Evolutionary conservation across 2,329 filamentous ascomycete species (phyloP).

Genomic region (Coccinonectria pachysandricola): DNA sequence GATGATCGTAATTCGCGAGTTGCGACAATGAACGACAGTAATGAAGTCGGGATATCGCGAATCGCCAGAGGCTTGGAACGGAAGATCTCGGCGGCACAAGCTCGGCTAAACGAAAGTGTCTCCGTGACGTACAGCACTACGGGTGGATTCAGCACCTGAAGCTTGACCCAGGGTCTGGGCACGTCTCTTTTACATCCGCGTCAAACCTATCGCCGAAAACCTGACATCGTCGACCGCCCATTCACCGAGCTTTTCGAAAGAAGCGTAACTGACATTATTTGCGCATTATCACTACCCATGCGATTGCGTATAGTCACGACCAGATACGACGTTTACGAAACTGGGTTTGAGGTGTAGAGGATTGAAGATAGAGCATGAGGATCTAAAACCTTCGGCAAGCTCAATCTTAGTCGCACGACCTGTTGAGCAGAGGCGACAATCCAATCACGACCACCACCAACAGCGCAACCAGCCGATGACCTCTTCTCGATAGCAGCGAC

Average conservation of each 20-base stretch:
- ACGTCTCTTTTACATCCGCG: constrained; percentile 13
- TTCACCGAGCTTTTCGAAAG: no score
- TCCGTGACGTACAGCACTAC: constrained; percentile 11
- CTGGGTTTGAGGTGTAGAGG: constrained; percentile 3
- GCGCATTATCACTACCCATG: no score
- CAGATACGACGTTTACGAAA: constrained; percentile 1
- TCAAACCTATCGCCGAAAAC: constrained; percentile 17
- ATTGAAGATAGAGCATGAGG: constrained; percentile 20
- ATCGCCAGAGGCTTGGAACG: constrained; percentile 7
- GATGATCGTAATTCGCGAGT: no score
- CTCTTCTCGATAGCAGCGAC: constrained; percentile 1
- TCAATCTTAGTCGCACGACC: constrained; percentile 23
- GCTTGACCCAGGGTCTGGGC: constrained; percentile 14
- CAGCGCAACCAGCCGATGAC: constrained; percentile 7
- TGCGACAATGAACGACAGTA: no score
- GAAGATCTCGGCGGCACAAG: constrained; percentile 17
- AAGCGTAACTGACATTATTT: no score
- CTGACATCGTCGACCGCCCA: constrained; percentile 6
- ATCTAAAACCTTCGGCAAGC: constrained; percentile 15
- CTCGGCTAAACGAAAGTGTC: constrained; percentile 11
- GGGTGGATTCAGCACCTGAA: constrained; percentile 9
- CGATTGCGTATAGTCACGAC: constrained; percentile 3
- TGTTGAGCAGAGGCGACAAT: constrained; percentile 13
- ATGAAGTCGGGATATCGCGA: no score
- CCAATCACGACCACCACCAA: constrained; percentile 6